These are phyloP conservation scores for Bremia lactucae DNA, from an alignment of 352 stramenopile species.

Conservation along the genomic window DNA sequence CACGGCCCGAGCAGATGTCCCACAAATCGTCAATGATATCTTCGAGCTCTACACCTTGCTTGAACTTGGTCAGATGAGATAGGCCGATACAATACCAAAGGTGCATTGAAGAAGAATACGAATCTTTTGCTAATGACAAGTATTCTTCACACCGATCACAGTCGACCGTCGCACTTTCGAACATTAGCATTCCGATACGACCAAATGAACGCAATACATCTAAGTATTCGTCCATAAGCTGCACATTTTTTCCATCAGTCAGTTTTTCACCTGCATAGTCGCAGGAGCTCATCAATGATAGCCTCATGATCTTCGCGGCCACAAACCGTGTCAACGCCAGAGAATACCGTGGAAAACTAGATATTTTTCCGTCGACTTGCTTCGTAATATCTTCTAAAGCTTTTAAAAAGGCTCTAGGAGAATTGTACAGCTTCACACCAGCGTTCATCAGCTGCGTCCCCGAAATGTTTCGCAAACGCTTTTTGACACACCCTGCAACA, in stretches of 20 bases:
- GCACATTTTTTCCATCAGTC: slow-evolving; percentile 6
- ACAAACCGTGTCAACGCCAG: slow-evolving; percentile 36
- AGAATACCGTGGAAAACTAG: slow-evolving; percentile 17
- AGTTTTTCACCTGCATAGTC: slow-evolving; percentile 1
- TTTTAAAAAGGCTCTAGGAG: slow-evolving; percentile 32
- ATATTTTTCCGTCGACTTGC: neutral
- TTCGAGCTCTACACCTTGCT: slow-evolving; percentile 51
- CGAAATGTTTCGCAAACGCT: slow-evolving; percentile 22
- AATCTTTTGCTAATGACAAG: slow-evolving; percentile 39
- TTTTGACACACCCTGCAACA: slow-evolving; percentile 10
- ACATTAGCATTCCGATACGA: slow-evolving; percentile 46
- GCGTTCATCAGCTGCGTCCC: slow-evolving; percentile 37
- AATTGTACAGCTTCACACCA: slow-evolving; percentile 64
- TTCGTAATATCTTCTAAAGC: slow-evolving; percentile 18
- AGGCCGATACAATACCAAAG: slow-evolving; percentile 64
- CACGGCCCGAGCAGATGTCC: slow-evolving; percentile 60
- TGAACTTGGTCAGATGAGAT: slow-evolving; percentile 52
- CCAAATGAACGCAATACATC: slow-evolving; percentile 67
- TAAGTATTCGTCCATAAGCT: slow-evolving; percentile 51
- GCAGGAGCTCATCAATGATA: slow-evolving; percentile 34
- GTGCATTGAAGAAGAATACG: slow-evolving; percentile 29
- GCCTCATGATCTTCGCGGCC: slow-evolving; percentile 51
- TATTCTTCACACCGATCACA: slow-evolving; percentile 41
- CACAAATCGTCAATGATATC: slow-evolving; percentile 71
- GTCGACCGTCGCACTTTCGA: slow-evolving; percentile 45